Base-by-base conservation (phyloP, 192 early-diverging fungal species). In the Haplosporangium gracile region DNA sequence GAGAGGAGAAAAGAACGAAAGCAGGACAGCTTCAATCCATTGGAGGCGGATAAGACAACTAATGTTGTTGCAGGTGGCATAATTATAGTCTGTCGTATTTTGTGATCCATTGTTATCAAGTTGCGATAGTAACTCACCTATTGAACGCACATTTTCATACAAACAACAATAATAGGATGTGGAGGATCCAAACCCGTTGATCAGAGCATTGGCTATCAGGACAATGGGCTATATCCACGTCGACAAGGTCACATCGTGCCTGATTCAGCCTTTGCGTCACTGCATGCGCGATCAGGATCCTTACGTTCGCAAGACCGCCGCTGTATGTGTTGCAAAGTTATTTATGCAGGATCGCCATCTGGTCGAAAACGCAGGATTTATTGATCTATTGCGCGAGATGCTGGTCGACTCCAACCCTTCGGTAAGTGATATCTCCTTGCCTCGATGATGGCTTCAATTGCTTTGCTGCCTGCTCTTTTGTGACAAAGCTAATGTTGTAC, bases 151-250 rank as follows among this genome's bases (percentile, higher is more conserved):
- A 5, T 18, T 51, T 18, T 72, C 70, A 47, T 34, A 36, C 36
- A 36, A 36, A 0, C 53, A 36, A 82, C 29, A 63, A 47, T 34
- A 8, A 69, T 70, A 97, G 96, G 98, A 99, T 87, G 95, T 94
- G 15, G 93, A 94, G 74, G 97, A 99, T 88, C 90, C 93, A 13
- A 99, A 99, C 81, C 98, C 99, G 3, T 90, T 99, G 70, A 96
- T 99, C 82, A 91, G 99, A 51, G 98, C 97, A 20, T 90, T 98
- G 77, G 96, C 99, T 16, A 98, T 99, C 72, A 92, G 99, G 60
- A 99, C 97, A 16, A 98, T 99, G 97, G 95, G 97, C 5, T 99
- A 98, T 83, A 95, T 99, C 78, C 94, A 96, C 74, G 97, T 97
- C 1, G 97, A 99, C 40, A 95, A 96, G 72, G 96, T 99, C 65